Evolutionary conservation across 2,329 filamentous ascomycete species (phyloP).

Genomic region (Conoideocrella luteorostrata): DNA sequence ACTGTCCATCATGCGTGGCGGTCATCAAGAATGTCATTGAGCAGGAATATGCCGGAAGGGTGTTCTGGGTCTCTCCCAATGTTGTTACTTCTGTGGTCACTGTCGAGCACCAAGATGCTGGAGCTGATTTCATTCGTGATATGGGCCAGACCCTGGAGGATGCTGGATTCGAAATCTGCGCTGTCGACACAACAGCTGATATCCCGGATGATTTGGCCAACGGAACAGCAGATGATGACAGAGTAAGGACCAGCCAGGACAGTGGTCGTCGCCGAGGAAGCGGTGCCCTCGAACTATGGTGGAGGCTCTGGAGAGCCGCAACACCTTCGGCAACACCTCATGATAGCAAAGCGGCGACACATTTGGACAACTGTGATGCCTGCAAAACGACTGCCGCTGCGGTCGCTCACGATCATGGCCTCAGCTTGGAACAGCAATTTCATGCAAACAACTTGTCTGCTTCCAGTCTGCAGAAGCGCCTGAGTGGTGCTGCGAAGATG

Average conservation of each 20-base stretch:
- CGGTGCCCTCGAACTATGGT: slow-evolving; percentile 23
- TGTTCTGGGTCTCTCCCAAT: slow-evolving; percentile 59
- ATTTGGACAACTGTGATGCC: slow-evolving; percentile 32
- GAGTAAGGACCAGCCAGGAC: slow-evolving; percentile 18
- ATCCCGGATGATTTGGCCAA: slow-evolving; percentile 23
- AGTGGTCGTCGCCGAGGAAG: slow-evolving; percentile 12
- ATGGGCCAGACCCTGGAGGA: slow-evolving; percentile 45
- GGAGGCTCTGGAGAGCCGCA: slow-evolving; percentile 23
- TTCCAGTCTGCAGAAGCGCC: slow-evolving; percentile 8
- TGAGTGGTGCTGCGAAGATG: background rate
- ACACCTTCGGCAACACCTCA: slow-evolving; percentile 17
- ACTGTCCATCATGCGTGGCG: slow-evolving; percentile 68
- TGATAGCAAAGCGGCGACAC: slow-evolving; percentile 21
- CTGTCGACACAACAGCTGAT: slow-evolving; percentile 32
- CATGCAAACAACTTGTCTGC: slow-evolving; percentile 5
- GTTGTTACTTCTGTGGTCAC: slow-evolving; percentile 66
- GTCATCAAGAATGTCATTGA: slow-evolving; percentile 55
- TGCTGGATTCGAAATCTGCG: slow-evolving; percentile 54
- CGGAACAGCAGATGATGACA: slow-evolving; percentile 12
- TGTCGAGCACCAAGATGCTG: slow-evolving; percentile 43
- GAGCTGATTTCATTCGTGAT: slow-evolving; percentile 34
- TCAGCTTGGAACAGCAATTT: slow-evolving; percentile 5
- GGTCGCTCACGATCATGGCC: slow-evolving; percentile 6
- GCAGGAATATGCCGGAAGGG: slow-evolving; percentile 36
- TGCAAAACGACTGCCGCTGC: slow-evolving; percentile 21